These are phyloP conservation scores for Aspergillus ibericus DNA, from an alignment of 2,329 filamentous ascomycete species.

Conservation along the genomic window DNA sequence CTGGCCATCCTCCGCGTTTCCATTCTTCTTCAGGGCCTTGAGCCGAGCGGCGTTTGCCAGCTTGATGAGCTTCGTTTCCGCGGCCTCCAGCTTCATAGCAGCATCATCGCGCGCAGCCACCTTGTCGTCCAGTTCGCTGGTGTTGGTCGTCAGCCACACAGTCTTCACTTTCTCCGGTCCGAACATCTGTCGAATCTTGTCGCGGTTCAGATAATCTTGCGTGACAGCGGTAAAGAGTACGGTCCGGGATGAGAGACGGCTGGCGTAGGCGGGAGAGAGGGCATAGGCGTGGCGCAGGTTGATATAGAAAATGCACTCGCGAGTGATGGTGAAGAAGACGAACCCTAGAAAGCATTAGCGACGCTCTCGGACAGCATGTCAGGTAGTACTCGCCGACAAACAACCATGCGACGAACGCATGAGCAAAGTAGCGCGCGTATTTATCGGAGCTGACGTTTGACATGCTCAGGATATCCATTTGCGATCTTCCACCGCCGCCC, in stretches of 20 bases:
- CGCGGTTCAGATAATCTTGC: conserved; percentile 71
- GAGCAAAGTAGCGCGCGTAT: conserved; percentile 74
- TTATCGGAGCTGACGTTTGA: conserved; percentile 64
- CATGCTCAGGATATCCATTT: conserved; percentile 79
- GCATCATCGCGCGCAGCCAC: conserved; percentile 79
- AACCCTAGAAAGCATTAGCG: conserved; percentile 54
- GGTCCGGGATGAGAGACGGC: conserved; percentile 83
- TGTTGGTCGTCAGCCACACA: conserved; percentile 80
- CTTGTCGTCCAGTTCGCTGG: conserved; percentile 72
- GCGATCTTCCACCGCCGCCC: conserved; percentile 62
- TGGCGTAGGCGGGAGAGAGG: conserved; percentile 78
- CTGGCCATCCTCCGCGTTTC: conserved; percentile 39
- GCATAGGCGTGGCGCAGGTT: conserved; percentile 91
- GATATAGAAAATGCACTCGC: conserved; percentile 88
- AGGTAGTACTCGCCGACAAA: conserved; percentile 62
- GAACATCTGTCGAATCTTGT: conserved; percentile 76
- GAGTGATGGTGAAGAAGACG: conserved; percentile 81
- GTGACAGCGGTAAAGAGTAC: conserved; percentile 88
- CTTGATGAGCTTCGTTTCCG: conserved; percentile 82
- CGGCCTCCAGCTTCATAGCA: conserved; percentile 78
- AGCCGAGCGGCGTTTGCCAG: conserved; percentile 70
- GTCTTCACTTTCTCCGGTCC: conserved; percentile 73
- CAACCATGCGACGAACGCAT: conserved; percentile 75
- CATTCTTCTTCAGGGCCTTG: conserved; percentile 64
- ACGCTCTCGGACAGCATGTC: neutral